A percentile compares a stretch with the other conserved stretches of the same genome.
Conservation (phyloP, 164 flowering plant species). For the grape (Vitis vinifera) region ASM3070453v1 NC_081820.1:2351501-2352000, state of each 20-base stretch:
- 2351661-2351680: constrained; percentile 48
- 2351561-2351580: no score
- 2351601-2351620: no score
- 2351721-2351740: constrained; percentile 62
- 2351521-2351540: no score
- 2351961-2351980: background rate
- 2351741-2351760: constrained; percentile 27
- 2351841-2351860: constrained; percentile 80
- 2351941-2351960: constrained; percentile 23
- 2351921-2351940: constrained; percentile 76
- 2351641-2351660: no score
- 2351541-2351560: no score
- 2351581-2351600: no score
- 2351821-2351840: constrained; percentile 85
- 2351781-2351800: constrained; percentile 37
- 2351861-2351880: constrained; percentile 83
- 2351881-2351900: constrained; percentile 90
- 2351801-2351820: constrained; percentile 96
- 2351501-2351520: no score
- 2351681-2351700: constrained; percentile 87
- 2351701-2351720: constrained; percentile 75
- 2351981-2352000: background rate
- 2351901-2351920: constrained; percentile 77
- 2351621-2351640: no score
- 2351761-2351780: constrained; percentile 13